A percentile compares a stretch with the other conserved stretches of the same genome.
phyloP scores from a whole-genome alignment of 225 moss, liverwort and hornwort species.

The Polytrichum formosum region DNA sequence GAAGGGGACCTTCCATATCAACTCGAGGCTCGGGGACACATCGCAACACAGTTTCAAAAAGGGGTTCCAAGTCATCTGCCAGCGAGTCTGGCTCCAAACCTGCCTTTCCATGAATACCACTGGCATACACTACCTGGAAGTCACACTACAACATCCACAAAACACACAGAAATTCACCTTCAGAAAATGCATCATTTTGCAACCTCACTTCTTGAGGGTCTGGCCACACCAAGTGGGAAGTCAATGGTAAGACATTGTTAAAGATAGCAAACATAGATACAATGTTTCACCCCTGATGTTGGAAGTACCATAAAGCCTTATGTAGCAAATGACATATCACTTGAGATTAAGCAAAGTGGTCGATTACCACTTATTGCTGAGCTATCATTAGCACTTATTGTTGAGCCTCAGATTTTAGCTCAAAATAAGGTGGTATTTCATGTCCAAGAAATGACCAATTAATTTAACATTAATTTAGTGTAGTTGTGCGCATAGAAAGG shows the following conservation, averaged over 20 bases:
- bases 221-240: too few relatives aligned
- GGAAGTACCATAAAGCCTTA: too few relatives aligned
- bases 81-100: constrained; percentile 75
- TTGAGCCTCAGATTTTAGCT: too few relatives aligned
- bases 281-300: background rate
- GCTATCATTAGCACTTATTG: too few relatives aligned
- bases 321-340: too few relatives aligned
- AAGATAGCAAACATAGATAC: background rate
- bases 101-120: constrained; percentile 91
- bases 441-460: too few relatives aligned
- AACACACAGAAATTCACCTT: background rate
- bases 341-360: too few relatives aligned
- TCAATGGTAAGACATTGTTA: too few relatives aligned
- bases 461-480: too few relatives aligned
- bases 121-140: constrained; percentile 92
- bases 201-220: background rate
- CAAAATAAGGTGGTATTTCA: too few relatives aligned
- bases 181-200: background rate
- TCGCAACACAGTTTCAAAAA: constrained; percentile 81
- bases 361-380: too few relatives aligned
- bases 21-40: constrained; percentile 85
- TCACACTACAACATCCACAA: constrained; percentile 64
- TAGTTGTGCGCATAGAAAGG: too few relatives aligned
- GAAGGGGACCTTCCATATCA: constrained; percentile 71
- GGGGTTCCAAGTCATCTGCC: constrained; percentile 78